These are phyloP conservation scores for Talaromyces sp. DNA, from an alignment of 2,329 filamentous ascomycete species.

Conservation along the genomic window DNA sequence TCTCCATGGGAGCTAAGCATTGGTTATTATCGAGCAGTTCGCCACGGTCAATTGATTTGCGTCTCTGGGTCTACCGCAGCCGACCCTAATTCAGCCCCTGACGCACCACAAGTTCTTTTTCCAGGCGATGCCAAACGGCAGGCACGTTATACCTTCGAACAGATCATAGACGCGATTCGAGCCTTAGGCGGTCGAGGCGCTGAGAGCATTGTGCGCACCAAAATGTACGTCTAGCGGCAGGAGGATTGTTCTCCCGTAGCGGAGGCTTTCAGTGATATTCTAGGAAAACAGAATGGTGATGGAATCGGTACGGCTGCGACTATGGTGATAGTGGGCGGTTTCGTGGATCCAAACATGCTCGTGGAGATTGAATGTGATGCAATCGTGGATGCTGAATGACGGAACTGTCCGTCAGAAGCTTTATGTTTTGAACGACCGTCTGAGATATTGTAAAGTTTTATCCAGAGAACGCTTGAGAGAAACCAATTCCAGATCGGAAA, in stretches of 20 bases:
- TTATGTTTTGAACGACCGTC: background rate
- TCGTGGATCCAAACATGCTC: slow-evolving; percentile 7
- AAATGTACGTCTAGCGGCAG: slow-evolving; percentile 34
- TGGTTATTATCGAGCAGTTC: slow-evolving; percentile 40
- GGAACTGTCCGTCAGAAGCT: background rate
- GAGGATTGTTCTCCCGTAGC: slow-evolving; percentile 31
- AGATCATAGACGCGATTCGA: slow-evolving; percentile 33
- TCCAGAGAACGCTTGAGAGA: too few relatives aligned
- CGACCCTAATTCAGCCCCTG: slow-evolving; percentile 28
- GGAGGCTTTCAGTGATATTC: slow-evolving; percentile 28
- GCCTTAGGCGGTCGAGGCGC: slow-evolving; percentile 31
- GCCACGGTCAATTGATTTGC: slow-evolving; percentile 34
- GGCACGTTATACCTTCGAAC: slow-evolving; percentile 27
- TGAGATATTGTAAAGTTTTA: background rate
- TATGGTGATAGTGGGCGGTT: slow-evolving; percentile 30
- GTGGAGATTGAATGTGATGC: slow-evolving; percentile 14
- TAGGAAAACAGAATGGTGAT: slow-evolving; percentile 26
- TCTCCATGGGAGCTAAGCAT: slow-evolving; percentile 37
- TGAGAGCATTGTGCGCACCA: slow-evolving; percentile 34
- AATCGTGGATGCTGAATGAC: slow-evolving; percentile 3
- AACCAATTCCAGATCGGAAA: too few relatives aligned
- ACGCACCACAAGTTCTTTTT: slow-evolving; percentile 29
- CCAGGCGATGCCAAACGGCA: slow-evolving; percentile 33
- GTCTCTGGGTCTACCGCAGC: slow-evolving; percentile 41
- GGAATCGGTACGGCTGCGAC: slow-evolving; percentile 34